A percentile compares a stretch with the other conserved stretches of the same genome.
phyloP scores from a whole-genome alignment of 352 stramenopile species.

The Pythium utonaiense region DNA sequence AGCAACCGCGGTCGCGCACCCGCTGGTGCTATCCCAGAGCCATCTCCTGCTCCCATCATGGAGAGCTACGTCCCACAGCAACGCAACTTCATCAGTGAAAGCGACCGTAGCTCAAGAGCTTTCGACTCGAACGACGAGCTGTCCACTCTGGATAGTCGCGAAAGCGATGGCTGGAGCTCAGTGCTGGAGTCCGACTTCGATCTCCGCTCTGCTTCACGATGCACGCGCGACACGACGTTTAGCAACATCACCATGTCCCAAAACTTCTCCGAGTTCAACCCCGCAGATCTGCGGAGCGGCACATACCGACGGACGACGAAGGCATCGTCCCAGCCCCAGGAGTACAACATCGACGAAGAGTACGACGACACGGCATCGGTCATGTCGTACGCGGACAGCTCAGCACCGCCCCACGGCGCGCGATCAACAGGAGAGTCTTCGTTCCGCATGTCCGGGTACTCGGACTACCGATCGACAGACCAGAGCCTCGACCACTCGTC shows the following conservation, averaged over 20 bases:
- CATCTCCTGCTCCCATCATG: constrained; percentile 16
- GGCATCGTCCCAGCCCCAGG: background rate
- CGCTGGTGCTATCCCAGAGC: constrained; percentile 6
- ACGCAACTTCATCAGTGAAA: constrained; percentile 3
- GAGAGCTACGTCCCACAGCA: constrained; percentile 10
- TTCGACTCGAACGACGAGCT: constrained; percentile 33
- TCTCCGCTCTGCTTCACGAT: constrained; percentile 34
- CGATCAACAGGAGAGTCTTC: constrained; percentile 6
- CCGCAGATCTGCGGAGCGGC: constrained; percentile 11
- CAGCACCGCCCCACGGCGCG: background rate
- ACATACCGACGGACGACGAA: background rate
- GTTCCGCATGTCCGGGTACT: constrained; percentile 12
- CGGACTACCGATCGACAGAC: constrained; percentile 18
- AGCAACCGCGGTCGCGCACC: constrained; percentile 9
- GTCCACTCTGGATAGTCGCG: constrained; percentile 47
- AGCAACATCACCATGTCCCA: constrained; percentile 48
- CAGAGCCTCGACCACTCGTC: background rate
- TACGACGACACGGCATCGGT: constrained; percentile 16
- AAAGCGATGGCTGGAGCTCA: constrained; percentile 72
- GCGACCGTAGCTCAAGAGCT: constrained; percentile 20
- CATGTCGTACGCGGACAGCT: constrained; percentile 12
- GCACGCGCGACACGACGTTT: constrained; percentile 68
- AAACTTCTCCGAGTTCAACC: constrained; percentile 34
- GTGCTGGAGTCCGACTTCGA: constrained; percentile 67
- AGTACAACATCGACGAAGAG: constrained; percentile 19